A percentile compares a stretch with the other conserved stretches of the same genome.
Evolutionary conservation across 352 stramenopile genomes (phyloP).

Genomic region (Pythium oligandrum): DNA sequence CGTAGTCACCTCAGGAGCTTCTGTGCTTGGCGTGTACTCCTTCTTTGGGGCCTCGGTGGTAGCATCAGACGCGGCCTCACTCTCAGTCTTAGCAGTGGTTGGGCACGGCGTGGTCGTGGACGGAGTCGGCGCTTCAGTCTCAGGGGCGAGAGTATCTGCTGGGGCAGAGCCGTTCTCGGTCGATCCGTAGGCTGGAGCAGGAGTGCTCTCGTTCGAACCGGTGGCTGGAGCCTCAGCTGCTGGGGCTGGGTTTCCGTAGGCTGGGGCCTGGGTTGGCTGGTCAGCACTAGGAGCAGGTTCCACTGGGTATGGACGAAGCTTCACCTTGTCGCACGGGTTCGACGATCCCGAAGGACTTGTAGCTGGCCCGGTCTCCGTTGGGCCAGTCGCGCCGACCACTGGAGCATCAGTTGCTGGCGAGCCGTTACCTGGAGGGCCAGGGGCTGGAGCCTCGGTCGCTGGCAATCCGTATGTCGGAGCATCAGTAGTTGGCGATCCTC

Average conservation of each 20-base stretch:
- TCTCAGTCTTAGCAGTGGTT: background rate
- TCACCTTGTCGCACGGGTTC: slow-evolving; percentile 8
- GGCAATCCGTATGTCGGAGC: background rate
- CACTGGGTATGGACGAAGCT: slow-evolving; percentile 5
- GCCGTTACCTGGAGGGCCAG: background rate
- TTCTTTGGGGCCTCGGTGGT: background rate
- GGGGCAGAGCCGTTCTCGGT: background rate
- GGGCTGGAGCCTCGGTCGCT: background rate
- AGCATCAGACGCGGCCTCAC: background rate
- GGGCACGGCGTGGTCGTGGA: background rate
- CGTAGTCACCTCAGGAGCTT: no score
- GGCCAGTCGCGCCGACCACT: background rate
- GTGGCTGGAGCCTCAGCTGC: background rate
- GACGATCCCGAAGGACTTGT: background rate
- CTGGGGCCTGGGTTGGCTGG: background rate
- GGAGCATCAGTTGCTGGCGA: background rate
- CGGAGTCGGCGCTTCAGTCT: background rate
- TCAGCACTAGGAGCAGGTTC: background rate
- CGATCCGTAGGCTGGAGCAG: no score
- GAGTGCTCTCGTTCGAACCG: background rate
- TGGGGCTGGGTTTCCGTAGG: background rate
- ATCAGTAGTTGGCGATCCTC: background rate
- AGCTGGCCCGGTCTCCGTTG: background rate
- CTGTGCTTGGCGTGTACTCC: no score
- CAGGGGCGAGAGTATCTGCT: background rate